These are phyloP conservation scores for Leptographium radiaticola DNA, from an alignment of 2,329 filamentous ascomycete species.

Conservation along the genomic window DNA sequence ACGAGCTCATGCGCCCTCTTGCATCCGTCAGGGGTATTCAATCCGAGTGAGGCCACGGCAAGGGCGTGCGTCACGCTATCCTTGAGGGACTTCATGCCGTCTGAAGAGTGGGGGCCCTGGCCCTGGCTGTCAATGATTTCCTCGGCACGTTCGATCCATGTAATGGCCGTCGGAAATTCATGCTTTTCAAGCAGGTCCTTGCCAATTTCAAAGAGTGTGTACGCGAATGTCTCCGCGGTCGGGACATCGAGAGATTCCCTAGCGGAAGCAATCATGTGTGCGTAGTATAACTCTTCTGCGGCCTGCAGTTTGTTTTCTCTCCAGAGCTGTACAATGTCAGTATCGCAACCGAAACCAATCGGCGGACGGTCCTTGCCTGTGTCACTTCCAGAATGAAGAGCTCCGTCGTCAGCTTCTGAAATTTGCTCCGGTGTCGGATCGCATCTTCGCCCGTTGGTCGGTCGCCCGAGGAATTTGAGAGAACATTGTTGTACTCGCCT, in stretches of 20 bases:
- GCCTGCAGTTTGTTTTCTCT: neutral
- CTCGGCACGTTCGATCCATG: conserved; percentile 63
- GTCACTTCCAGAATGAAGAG: conserved; percentile 54
- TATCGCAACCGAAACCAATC: too few relatives aligned
- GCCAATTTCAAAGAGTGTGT: conserved; percentile 62
- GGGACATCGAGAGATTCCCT: conserved; percentile 27
- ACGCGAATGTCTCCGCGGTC: conserved; percentile 48
- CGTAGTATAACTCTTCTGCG: conserved; percentile 32
- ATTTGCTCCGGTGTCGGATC: conserved; percentile 1
- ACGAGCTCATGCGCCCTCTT: conserved; percentile 44
- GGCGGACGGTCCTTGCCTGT: conserved; percentile 42
- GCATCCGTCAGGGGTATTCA: conserved; percentile 28
- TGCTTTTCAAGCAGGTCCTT: conserved; percentile 38
- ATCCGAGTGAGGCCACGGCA: conserved; percentile 40
- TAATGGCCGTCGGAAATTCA: conserved; percentile 41
- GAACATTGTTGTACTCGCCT: conserved; percentile 31
- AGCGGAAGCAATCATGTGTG: conserved; percentile 35
- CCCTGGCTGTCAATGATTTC: conserved; percentile 39
- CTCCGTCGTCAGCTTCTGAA: conserved; percentile 36
- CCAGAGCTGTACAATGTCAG: neutral
- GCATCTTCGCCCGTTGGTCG: conserved; percentile 17
- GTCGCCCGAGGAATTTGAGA: conserved; percentile 19
- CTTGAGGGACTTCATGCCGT: conserved; percentile 36
- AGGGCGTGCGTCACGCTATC: conserved; percentile 52
- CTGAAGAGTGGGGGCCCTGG: neutral